phyloP scores from a whole-genome alignment of 345 rosid genomes.

The Eucalyptus polybractea region DNA sequence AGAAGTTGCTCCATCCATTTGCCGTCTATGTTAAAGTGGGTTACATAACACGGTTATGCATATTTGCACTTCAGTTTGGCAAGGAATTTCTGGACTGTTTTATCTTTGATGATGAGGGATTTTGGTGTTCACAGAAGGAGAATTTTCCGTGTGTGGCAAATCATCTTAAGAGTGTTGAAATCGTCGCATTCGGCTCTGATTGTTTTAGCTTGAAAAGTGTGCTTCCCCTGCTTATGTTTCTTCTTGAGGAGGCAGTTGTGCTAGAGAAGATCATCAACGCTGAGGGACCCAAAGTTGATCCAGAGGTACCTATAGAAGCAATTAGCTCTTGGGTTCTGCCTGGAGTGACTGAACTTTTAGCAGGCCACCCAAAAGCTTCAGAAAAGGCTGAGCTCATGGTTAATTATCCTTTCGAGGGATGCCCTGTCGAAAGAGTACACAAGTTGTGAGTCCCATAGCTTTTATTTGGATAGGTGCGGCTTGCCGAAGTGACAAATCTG shows the following conservation, averaged over 20 bases:
- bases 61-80: too few relatives aligned
- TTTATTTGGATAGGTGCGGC: not conserved
- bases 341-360: not conserved
- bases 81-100: too few relatives aligned
- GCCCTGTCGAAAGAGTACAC: not conserved
- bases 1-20: too few relatives aligned
- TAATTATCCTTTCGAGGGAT: not conserved
- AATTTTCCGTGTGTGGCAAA: too few relatives aligned
- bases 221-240: not conserved
- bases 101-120: too few relatives aligned
- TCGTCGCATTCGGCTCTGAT: fast-evolving
- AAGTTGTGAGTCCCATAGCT: not conserved
- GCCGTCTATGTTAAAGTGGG: too few relatives aligned
- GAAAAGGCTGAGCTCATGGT: not conserved
- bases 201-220: too few relatives aligned
- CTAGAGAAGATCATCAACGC: not conserved
- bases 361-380: not conserved
- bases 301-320: not conserved
- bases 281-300: not conserved
- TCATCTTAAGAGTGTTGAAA: too few relatives aligned
- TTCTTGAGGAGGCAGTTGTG: not conserved
- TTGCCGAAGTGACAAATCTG: not conserved
- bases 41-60: too few relatives aligned
- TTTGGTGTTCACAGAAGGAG: fast-evolving
- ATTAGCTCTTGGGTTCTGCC: not conserved